Evolutionary conservation across 2,329 filamentous ascomycete genomes (phyloP), one percentile per base, ranked within the genome.

Genomic region (Elsinoe australis): DNA sequence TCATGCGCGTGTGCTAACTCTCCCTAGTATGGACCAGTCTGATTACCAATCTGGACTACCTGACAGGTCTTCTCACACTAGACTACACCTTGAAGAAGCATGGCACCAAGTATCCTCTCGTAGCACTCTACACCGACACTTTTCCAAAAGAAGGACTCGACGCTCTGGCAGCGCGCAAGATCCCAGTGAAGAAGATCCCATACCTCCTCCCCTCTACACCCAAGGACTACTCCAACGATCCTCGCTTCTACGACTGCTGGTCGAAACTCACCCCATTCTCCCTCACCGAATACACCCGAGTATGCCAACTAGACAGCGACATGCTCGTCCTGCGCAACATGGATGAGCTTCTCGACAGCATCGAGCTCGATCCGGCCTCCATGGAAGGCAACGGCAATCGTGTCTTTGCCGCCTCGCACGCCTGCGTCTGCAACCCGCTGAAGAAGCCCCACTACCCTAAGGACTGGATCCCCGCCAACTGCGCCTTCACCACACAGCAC

Each of bases 211-310:
- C 87, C 1, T 74, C 75, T 2, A 66, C 72, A 26, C 63, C 70
- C 44, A 81, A 80, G 52, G 81, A 85, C 67, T 94, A 80, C 70
- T 75, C 71, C 58, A 77, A 84, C 52, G 87, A 94, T 65, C 81
- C 83, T 42, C 82, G 88, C 56, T 94, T 94, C 73, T 83, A 87
- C 67, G 86, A 94, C 66, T 88, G 83, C 73, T 95, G 87, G 87
- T 85, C 76, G 65, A 95, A 94, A 68, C 77, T 95, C 21, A 78
- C 82, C 12, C 80, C 84, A 4, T 95, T 94, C 64, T 80, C 78
- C 17, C 72, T 94, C 24, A 74, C 74, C 14, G 80, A 89, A 62
- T 94, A 89, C 67, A 74, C 82, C 19, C 78, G 87, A 32, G 78
- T 94, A 26, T 84, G 94, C 28, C 84, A 87, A 67, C 74, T 95